phyloP scores from a whole-genome alignment of 257 asterid species.

The Ocimum tenuiflorum region DNA sequence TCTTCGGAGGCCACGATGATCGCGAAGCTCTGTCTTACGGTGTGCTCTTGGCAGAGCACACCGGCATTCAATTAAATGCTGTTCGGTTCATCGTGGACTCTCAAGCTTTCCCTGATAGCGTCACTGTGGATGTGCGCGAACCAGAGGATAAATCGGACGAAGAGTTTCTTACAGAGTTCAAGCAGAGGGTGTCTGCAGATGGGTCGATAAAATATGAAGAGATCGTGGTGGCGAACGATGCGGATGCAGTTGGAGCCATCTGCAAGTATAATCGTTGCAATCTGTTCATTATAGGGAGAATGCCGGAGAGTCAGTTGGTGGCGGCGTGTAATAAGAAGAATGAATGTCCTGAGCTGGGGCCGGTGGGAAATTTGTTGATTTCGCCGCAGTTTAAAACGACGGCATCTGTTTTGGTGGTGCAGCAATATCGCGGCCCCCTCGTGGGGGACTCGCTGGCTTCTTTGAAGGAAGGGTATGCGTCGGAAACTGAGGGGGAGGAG shows the following conservation, averaged over 20 bases:
- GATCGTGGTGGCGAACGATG: constrained; percentile 14
- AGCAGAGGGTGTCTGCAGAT: not conserved
- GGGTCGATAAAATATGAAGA: constrained; percentile 27
- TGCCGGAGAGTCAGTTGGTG: constrained; percentile 38
- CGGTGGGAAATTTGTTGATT: constrained; percentile 39
- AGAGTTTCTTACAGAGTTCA: constrained; percentile 23
- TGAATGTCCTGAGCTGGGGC: constrained; percentile 47
- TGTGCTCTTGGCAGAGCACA: too few species aligned
- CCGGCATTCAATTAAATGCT: too few species aligned
- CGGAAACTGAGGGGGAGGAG: not conserved
- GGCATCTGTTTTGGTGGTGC: constrained; percentile 53
- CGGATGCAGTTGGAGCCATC: constrained; percentile 24
- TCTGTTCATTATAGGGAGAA: constrained; percentile 34
- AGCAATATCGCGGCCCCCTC: constrained; percentile 32
- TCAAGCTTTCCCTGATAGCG: too few species aligned
- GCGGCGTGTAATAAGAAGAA: constrained; percentile 16
- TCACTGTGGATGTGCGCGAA: too few species aligned
- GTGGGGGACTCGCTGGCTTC: constrained; percentile 19
- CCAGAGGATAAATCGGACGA: too few species aligned
- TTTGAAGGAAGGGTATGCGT: not conserved
- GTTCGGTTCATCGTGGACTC: too few species aligned
- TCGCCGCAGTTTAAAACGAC: constrained; percentile 23
- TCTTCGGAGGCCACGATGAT: too few species aligned
- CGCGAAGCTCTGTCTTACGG: too few species aligned
- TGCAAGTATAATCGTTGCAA: constrained; percentile 13